Evolutionary conservation across 1,284 basidiomycete genomes (phyloP), one percentile per base, ranked within the genome.

Genomic region (Cryptococcus jaspeensis): DNA sequence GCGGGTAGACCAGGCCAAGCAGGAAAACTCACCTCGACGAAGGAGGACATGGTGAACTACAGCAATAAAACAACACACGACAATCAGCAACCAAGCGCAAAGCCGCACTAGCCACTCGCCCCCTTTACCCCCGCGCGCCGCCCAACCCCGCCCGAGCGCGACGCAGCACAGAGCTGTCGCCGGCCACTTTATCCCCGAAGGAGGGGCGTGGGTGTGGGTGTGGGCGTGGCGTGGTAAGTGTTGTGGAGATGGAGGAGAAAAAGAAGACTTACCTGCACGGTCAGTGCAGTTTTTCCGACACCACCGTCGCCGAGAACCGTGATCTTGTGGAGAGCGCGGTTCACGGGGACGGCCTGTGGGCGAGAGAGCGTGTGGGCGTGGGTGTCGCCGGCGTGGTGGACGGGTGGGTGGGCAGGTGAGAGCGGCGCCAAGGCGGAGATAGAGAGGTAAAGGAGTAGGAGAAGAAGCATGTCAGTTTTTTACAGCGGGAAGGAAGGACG

Each of bases 221-320:
- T n/a, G n/a, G n/a, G n/a, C n/a, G 38, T 35, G 40, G 15, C 28
- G 15, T 28, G 46, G 18, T 35, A 18, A 16, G 20, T 32, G 12
- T 22, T n/a, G n/a, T n/a, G n/a, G n/a, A n/a, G 16, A 35, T 15
- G 6, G 18, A 50, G 18, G 25, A 38, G n/a, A n/a, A 45, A 12
- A 41, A 23, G 41, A 43, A 50, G 39, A 72, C 86, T 61, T 66
- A 90, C 92, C 82, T 94, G 92, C 50, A 97, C 92, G 63, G 93
- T 94, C 72, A 98, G 79, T 22, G 94, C 94, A 56, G 94, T 97
- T 83, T 97, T 98, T 64, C 94, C 94, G 37, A 97, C 94, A 80
- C 94, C 94, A 79, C 94, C 94, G 80, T 98, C 94, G 65, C 93
- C 93, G 55, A 97, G 84, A 65, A 97, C 92, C 64, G 93, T 92